These are phyloP conservation scores for Gypsophila paniculata DNA, from an alignment of 179 eudicot genomes.

Conservation along the genomic window DNA sequence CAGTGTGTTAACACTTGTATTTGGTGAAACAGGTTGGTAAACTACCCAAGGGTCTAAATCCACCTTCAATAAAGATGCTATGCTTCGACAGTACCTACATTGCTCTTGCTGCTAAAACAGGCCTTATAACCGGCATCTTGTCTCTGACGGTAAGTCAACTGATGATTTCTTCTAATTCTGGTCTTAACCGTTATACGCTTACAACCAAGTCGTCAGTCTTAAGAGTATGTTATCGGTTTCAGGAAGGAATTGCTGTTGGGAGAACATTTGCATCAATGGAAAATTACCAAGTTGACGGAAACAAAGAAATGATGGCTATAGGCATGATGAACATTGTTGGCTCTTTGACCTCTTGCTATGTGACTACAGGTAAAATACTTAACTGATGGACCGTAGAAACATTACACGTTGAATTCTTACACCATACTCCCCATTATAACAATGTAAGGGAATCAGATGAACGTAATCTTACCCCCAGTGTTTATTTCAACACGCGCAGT, in stretches of 20 bases:
- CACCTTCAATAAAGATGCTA: slow-evolving; percentile 71
- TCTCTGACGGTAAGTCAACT: slow-evolving; percentile 65
- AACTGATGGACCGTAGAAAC: not conserved
- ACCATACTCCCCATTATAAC: no score
- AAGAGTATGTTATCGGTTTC: not conserved
- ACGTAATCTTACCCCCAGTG: no score
- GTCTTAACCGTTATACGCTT: no score
- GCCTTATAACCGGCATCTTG: slow-evolving; percentile 73
- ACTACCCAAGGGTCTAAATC: slow-evolving; percentile 67
- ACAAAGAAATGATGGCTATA: slow-evolving; percentile 89
- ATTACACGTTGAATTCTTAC: no score
- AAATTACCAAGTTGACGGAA: slow-evolving; percentile 85
- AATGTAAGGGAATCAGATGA: no score
- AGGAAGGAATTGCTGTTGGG: slow-evolving; percentile 95
- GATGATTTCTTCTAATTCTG: not conserved
- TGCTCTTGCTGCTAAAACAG: slow-evolving; percentile 64
- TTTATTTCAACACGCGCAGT: no score
- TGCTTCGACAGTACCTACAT: slow-evolving; percentile 49
- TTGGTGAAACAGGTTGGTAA: slow-evolving; percentile 55
- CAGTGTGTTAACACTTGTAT: not conserved
- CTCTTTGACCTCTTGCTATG: slow-evolving; percentile 81
- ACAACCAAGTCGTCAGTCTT: no score
- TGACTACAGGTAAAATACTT: slow-evolving; percentile 59
- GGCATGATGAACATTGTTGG: slow-evolving; percentile 84
- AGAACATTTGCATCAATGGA: slow-evolving; percentile 81